phyloP scores from a whole-genome alignment of 2,329 filamentous ascomycete species.

The Neoascochyta sp. region DNA sequence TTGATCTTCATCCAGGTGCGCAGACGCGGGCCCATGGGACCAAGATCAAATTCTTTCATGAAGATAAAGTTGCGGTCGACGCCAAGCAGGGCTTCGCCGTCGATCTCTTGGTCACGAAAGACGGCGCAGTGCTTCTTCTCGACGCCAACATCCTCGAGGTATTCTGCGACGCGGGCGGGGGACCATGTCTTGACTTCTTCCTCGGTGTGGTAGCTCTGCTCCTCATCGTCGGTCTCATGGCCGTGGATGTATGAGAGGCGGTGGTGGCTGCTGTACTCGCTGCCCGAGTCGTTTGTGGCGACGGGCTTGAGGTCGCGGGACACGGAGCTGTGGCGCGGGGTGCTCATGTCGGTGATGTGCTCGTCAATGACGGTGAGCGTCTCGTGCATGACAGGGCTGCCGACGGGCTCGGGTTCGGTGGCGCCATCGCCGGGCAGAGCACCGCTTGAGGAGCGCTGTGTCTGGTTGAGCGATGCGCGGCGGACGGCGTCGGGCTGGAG shows the following conservation, averaged over 20 bases:
- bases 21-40: slow-evolving; percentile 80
- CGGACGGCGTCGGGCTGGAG: slow-evolving; percentile 16
- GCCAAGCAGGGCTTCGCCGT: slow-evolving; percentile 84
- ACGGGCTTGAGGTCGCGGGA: slow-evolving; percentile 47
- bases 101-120: slow-evolving; percentile 93
- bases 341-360: slow-evolving; percentile 84
- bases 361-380: slow-evolving; percentile 95
- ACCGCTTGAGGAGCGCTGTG: slow-evolving; percentile 36
- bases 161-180: slow-evolving; percentile 79
- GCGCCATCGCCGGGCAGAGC: slow-evolving; percentile 29
- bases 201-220: slow-evolving; percentile 64
- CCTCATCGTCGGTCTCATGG: slow-evolving; percentile 92
- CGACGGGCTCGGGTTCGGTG: slow-evolving; percentile 46
- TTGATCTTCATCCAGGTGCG: slow-evolving; percentile 98
- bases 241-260: slow-evolving; percentile 89
- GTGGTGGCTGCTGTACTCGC: slow-evolving; percentile 82
- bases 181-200: slow-evolving; percentile 77
- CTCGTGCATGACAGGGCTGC: slow-evolving; percentile 84
- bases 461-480: slow-evolving; percentile 21
- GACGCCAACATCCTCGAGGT: slow-evolving; percentile 78
- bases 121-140: slow-evolving; percentile 90
- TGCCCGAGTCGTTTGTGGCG: slow-evolving; percentile 69
- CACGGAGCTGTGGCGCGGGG: slow-evolving; percentile 52
- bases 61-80: slow-evolving; percentile 96
- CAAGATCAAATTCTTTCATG: slow-evolving; percentile 91